Evolutionary conservation across 106 monocot species (phyloP), one percentile per base, ranked within the genome.

Genomic region (Dendrobium nobile): DNA sequence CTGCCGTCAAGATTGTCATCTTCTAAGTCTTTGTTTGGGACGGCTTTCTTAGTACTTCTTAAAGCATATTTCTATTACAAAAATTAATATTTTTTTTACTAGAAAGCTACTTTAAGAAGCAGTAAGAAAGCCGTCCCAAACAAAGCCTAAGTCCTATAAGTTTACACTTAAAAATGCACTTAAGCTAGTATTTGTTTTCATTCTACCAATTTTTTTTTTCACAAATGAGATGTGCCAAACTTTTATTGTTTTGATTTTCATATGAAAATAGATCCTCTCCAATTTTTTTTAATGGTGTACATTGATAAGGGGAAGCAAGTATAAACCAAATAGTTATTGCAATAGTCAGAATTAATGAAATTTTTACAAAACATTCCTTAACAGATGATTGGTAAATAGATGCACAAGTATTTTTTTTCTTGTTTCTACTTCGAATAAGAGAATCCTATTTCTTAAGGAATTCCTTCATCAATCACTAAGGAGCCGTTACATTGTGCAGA

Each of bases 401-500:
- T 51, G 3, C 15, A 2, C 47, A 47, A 15, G 51, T 2, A 0
- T 51, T 37, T 37, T 37, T 37, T 37, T 37, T 37, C 3, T 3
- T 37, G 2, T 37, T 3, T 37, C 37, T 37, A 3, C 37, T 37
- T 37, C 3, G 0, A 3, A 37, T 37, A 37, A 15, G 27, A 70
- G 33, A 70, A 19, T 70, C 70, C 8, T 0, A 10, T 33, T 33
- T 70, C 70, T 33, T 31, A 33, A 33, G 37, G 3, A 70, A 70
- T 70, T 61, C 70, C 24, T 13, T 70, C 70, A 70, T 70, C 26
- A 65, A 26, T 24, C 64, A 27, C 26, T 70, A 16, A 70, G 37
- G 0, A 70, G 16, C 33, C 51, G 48, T 81, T 42, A 44, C 65
- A 61, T 82, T 67, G 9, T 84, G 81, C 91, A 99, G 99, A 85